Percentiles rank a stretch among this genome's conserved stretches.
These are phyloP conservation scores for Cutaneotrichosporon cavernicola DNA, from an alignment of 1,284 basidiomycete species.

Conservation along the genomic window DNA sequence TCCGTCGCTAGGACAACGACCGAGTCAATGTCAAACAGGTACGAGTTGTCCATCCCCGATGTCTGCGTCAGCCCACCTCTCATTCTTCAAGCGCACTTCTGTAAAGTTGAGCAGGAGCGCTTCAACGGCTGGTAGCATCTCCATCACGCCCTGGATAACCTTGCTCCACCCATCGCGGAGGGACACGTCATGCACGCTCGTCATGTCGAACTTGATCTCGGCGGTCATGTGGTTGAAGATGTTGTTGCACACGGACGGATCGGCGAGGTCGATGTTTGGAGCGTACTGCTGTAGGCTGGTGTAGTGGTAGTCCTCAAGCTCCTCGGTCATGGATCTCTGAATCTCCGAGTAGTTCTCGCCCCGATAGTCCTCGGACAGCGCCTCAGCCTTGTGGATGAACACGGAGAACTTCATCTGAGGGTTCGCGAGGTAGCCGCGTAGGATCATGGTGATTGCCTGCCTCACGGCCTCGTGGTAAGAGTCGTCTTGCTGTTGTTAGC, in stretches of 20 bases:
- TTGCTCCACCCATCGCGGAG: constrained; percentile 59
- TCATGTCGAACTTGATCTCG: constrained; percentile 57
- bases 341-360: constrained; percentile 86
- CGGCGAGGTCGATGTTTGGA: constrained; percentile 37
- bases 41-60: constrained; percentile 86
- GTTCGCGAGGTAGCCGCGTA: constrained; percentile 71
- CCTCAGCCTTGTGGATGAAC: constrained; percentile 96
- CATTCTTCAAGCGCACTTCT: constrained; percentile 23
- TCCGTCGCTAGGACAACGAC: constrained; percentile 90
- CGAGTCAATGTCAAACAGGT: constrained; percentile 83
- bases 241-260: constrained; percentile 35
- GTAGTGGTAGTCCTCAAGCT: constrained; percentile 67
- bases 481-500: constrained; percentile 42
- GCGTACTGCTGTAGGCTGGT: constrained; percentile 33
- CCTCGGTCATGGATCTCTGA: constrained; percentile 77
- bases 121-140: constrained; percentile 55
- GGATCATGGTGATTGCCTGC: constrained; percentile 73
- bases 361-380: constrained; percentile 86
- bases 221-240: constrained; percentile 46
- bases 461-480: constrained; percentile 66
- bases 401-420: constrained; percentile 81
- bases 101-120: constrained; percentile 55
- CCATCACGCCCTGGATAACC: constrained; percentile 56
- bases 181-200: constrained; percentile 58
- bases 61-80: constrained; percentile 57